Conservation (phyloP, 805 yeast genomes). For the Starmerella stellata region DNA sequence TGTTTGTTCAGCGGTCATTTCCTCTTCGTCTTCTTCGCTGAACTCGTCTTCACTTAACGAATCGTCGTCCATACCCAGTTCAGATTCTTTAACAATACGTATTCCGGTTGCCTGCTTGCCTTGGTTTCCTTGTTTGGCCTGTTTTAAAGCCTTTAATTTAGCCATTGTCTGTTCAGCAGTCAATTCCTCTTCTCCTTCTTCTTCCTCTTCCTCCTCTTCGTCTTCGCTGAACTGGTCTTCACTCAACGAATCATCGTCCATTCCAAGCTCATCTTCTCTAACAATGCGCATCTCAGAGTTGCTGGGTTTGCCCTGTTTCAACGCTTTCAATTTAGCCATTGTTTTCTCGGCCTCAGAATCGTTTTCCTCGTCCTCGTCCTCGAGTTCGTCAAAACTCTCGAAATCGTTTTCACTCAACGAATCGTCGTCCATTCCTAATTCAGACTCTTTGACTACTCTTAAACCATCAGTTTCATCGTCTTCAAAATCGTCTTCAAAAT, state of each 20-base stretch:
- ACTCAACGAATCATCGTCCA: constrained; percentile 11
- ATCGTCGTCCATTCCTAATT: constrained; percentile 14
- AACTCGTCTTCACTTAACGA: constrained; percentile 13
- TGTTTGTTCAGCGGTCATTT: constrained; percentile 16
- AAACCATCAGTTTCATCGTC: constrained; percentile 3
- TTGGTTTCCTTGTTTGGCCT: too few species aligned
- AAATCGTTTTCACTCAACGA: constrained; percentile 13
- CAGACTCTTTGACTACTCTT: constrained; percentile 1
- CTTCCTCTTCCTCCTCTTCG: neutral
- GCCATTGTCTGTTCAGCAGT: constrained; percentile 17
- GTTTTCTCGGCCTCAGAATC: constrained; percentile 13
- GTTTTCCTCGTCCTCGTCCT: constrained; percentile 1
- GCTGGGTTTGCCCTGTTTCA: constrained; percentile 12
- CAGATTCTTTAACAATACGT: constrained; percentile 1
- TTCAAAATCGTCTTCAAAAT: constrained; percentile 14
- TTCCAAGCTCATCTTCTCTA: constrained; percentile 9
- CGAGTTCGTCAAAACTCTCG: too few species aligned
- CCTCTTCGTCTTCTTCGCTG: constrained; percentile 9
- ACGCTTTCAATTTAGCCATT: constrained; percentile 17
- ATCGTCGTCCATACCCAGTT: constrained; percentile 14
- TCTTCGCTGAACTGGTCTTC: constrained; percentile 16
- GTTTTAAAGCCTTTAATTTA: constrained; percentile 13
- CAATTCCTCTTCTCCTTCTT: too few species aligned
- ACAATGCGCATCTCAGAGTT: constrained; percentile 6
- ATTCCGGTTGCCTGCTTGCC: too few species aligned